These are phyloP conservation scores for Panaeolus cyanescens DNA, from an alignment of 768 basidiomycete species.

Conservation along the genomic window DNA sequence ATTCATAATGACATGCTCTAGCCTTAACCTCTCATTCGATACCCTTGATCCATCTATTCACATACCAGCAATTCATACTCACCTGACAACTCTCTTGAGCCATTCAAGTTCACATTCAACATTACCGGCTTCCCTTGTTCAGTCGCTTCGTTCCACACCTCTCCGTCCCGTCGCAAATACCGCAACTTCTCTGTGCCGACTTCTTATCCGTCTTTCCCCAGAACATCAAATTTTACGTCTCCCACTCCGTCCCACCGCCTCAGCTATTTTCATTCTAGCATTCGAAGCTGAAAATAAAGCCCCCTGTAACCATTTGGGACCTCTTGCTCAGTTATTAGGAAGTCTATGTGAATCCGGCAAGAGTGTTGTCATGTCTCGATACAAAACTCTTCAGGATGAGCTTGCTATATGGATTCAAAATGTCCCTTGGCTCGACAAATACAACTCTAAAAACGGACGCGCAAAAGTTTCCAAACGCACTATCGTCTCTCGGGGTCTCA, in stretches of 20 bases:
- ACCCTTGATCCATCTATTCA: constrained; percentile 61
- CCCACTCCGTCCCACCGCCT: constrained; percentile 54
- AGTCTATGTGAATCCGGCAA: constrained; percentile 50
- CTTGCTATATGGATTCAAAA: constrained; percentile 59
- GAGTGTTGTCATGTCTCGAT: constrained; percentile 65
- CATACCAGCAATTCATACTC: constrained; percentile 56
- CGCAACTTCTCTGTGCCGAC: constrained; percentile 45
- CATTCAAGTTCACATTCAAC: constrained; percentile 27
- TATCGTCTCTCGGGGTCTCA: constrained; percentile 65
- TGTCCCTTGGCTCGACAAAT: constrained; percentile 76
- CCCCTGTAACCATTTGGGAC: constrained; percentile 52
- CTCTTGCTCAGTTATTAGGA: constrained; percentile 61
- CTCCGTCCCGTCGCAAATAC: constrained; percentile 46
- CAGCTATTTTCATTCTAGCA: constrained; percentile 68
- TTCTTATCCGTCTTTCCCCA: constrained; percentile 39
- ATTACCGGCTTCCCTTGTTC: constrained; percentile 35
- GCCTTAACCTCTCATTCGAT: constrained; percentile 55
- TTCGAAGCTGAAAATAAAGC: constrained; percentile 66
- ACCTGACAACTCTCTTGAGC: constrained; percentile 44
- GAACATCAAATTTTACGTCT: constrained; percentile 38
- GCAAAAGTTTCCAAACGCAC: constrained; percentile 65
- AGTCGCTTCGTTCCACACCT: constrained; percentile 40
- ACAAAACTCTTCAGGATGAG: constrained; percentile 64
- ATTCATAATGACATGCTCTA: constrained; percentile 51
- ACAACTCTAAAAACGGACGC: constrained; percentile 49